Conservation (phyloP, 2,329 filamentous ascomycete genomes). For the Xylaria arbuscula region DNA sequence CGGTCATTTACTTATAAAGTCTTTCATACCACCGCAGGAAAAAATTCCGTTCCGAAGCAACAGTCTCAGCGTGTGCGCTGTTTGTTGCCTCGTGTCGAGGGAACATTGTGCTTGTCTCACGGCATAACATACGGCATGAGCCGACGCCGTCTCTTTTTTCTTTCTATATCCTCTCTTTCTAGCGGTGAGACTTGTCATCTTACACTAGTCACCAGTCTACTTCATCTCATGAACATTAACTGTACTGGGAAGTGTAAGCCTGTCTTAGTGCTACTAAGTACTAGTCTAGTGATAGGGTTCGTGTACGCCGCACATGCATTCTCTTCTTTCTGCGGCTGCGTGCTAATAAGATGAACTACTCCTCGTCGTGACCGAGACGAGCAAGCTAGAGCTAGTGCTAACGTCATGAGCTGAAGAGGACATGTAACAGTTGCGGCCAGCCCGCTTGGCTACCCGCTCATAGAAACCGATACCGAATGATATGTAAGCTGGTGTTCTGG, state of each 20-base stretch:
- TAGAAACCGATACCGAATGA: background rate
- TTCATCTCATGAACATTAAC: background rate
- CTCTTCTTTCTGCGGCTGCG: background rate
- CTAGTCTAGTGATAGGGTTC: background rate
- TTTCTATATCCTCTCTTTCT: background rate
- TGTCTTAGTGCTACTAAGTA: background rate
- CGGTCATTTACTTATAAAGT: background rate
- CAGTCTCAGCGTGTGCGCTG: background rate
- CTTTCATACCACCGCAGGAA: background rate
- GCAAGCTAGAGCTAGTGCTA: constrained; percentile 11
- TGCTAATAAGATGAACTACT: background rate
- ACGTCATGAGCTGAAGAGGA: constrained; percentile 5
- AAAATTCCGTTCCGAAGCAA: constrained; percentile 6
- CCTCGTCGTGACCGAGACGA: background rate
- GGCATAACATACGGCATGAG: constrained; percentile 20
- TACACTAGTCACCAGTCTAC: background rate
- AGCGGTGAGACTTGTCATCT: constrained; percentile 12
- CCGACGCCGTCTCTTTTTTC: background rate
- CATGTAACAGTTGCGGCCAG: background rate
- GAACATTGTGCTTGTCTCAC: constrained; percentile 16
- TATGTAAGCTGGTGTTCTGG: background rate
- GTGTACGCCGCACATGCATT: background rate
- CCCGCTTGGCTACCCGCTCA: background rate
- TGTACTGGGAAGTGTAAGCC: constrained; percentile 15
- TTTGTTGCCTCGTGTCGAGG: background rate